Conservation (phyloP, 2,329 filamentous ascomycete species). For the Apiospora saccharicola region DNA sequence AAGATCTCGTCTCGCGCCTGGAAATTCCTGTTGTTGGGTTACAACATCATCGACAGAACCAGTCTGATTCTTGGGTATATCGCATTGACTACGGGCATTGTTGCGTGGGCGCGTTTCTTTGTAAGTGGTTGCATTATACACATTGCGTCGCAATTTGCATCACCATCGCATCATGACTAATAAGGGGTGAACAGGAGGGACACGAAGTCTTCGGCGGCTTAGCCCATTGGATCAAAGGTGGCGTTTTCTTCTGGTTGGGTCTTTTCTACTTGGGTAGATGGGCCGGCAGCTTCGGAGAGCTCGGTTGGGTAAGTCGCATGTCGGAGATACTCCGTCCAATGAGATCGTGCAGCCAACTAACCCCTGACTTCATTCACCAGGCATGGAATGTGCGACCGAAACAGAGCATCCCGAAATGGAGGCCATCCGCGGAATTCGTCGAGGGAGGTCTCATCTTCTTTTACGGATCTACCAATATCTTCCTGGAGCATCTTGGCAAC, state of each 20-base stretch:
- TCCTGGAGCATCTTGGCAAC: slow-evolving; percentile 84
- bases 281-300: slow-evolving; percentile 87
- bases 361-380: slow-evolving; percentile 37
- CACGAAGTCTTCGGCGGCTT: slow-evolving; percentile 79
- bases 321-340: not conserved
- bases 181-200: slow-evolving; percentile 63
- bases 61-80: slow-evolving; percentile 82
- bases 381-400: slow-evolving; percentile 88
- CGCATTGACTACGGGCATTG: slow-evolving; percentile 73
- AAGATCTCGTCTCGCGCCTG: slow-evolving; percentile 65
- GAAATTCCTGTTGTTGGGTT: slow-evolving; percentile 64
- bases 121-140: slow-evolving; percentile 59
- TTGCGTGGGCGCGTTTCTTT: slow-evolving; percentile 84
- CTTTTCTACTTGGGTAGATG: slow-evolving; percentile 86
- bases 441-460: slow-evolving; percentile 91
- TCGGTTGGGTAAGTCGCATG: slow-evolving; percentile 74
- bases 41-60: slow-evolving; percentile 76
- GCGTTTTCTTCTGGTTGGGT: slow-evolving; percentile 94
- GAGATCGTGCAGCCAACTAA: not conserved
- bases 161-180: slow-evolving; percentile 27
- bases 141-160: slow-evolving; percentile 29
- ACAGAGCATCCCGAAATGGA: slow-evolving; percentile 64
- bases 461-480: slow-evolving; percentile 90
- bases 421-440: slow-evolving; percentile 84
- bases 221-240: slow-evolving; percentile 93